phyloP scores from a whole-genome alignment of 768 basidiomycete species.

The Sarcodon sp. region DNA sequence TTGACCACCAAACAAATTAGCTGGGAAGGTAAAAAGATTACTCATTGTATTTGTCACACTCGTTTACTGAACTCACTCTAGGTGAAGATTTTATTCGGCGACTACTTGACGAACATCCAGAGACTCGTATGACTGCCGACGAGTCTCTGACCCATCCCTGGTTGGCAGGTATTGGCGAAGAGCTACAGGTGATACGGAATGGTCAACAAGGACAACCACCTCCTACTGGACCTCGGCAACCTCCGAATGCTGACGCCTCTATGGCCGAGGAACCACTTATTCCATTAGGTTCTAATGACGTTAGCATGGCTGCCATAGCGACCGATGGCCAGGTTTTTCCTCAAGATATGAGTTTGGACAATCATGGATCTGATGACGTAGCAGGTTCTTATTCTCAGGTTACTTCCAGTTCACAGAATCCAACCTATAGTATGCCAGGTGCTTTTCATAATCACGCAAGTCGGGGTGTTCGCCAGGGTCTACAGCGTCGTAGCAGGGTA shows the following conservation, averaged over 20 bases:
- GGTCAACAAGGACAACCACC: background rate
- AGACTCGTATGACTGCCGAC: slow-evolving; percentile 54
- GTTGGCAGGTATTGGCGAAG: slow-evolving; percentile 25
- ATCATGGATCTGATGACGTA: background rate
- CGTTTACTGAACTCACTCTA: slow-evolving; percentile 13
- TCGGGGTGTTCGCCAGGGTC: background rate
- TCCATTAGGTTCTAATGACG: background rate
- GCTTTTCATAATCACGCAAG: background rate
- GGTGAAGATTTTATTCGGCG: slow-evolving; percentile 53
- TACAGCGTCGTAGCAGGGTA: background rate
- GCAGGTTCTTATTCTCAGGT: background rate
- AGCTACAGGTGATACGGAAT: background rate
- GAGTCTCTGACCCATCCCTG: slow-evolving; percentile 67
- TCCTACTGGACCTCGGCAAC: too few relatives aligned
- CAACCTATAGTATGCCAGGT: background rate
- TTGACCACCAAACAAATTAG: slow-evolving; percentile 29
- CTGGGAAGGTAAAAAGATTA: slow-evolving; percentile 28
- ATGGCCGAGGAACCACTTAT: too few relatives aligned
- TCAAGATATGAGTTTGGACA: background rate
- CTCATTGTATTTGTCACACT: background rate
- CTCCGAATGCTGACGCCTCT: too few relatives aligned
- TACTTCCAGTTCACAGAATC: background rate
- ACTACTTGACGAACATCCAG: slow-evolving; percentile 57
- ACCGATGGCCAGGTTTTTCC: background rate
- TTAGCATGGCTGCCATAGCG: background rate